These are phyloP conservation scores for Clarireedia monteithiana DNA, from an alignment of 2,329 filamentous ascomycete genomes.

Conservation along the genomic window DNA sequence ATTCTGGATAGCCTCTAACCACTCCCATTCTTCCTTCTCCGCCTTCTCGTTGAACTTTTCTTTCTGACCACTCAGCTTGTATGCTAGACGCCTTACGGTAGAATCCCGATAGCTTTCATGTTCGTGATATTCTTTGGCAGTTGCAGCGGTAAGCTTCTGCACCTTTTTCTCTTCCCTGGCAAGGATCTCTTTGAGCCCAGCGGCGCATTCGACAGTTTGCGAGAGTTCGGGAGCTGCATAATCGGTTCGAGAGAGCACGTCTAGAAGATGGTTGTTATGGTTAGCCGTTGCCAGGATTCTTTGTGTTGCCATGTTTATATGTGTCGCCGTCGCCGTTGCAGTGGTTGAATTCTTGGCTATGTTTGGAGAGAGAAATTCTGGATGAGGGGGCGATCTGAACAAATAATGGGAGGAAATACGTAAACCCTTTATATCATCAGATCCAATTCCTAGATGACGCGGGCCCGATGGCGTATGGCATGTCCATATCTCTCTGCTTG, in stretches of 20 bases:
- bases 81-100: constrained; percentile 42
- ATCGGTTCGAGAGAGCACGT: constrained; percentile 40
- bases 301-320: neutral
- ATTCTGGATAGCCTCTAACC: constrained; percentile 42
- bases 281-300: constrained; percentile 4
- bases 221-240: constrained; percentile 38
- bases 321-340: neutral
- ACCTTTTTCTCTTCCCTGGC: constrained; percentile 32
- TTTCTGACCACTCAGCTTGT: constrained; percentile 40
- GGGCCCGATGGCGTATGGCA: too few relatives aligned
- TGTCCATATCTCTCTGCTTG: too few relatives aligned
- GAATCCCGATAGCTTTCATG: constrained; percentile 46
- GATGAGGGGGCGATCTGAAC: too few relatives aligned
- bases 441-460: too few relatives aligned
- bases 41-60: constrained; percentile 39
- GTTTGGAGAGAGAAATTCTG: neutral
- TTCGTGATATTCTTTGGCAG: constrained; percentile 38
- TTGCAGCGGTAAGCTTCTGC: constrained; percentile 10
- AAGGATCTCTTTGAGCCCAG: constrained; percentile 38
- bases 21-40: constrained; percentile 46
- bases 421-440: too few relatives aligned
- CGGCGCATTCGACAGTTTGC: constrained; percentile 38
- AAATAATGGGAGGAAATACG: too few relatives aligned
- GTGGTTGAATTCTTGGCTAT: too few relatives aligned
- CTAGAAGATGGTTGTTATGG: constrained; percentile 30